Base-by-base conservation (phyloP, 177 flowering plant genomes). In the Telopea speciosissima region DNA sequence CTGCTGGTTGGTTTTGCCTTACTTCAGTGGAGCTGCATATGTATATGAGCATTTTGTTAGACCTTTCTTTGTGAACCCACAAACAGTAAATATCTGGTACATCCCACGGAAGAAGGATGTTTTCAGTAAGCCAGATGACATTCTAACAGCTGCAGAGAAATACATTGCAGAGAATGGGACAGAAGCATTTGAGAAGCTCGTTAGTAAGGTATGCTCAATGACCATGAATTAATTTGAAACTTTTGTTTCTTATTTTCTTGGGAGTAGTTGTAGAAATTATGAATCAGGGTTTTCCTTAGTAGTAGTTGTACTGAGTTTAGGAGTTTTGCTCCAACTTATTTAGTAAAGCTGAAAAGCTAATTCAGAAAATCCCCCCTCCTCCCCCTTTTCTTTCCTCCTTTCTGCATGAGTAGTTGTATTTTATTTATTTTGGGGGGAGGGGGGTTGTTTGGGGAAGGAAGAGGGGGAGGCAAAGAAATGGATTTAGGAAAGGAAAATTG, bases 1-100 rank as follows among this genome's bases (percentile, higher is more conserved):
- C 22, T 90, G 95, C 81, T 94, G 98, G 98, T 78, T 94, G 81
- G 95, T 94, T 21, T 73, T 92, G 40, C 98, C 98, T 3, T 78
- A 87, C 66, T 94, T 94, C 85, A 87, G 80, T 75, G 98, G 98
- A 0, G 97, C 97, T 66, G 88, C 97, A 1, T 83, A 92, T 77
- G 93, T 94, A 0, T 92, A 94, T 66, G 73, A 83, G 75, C 83
- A 77, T 71, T 92, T 76, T 69, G 78, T 92, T n/a, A 83, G 96
- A 64, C 93, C 97, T 13, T 78, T 81, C 74, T 88, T 84, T 71
- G 74, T 80, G 80, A 87, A 88, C 74, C 87, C 88, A 2, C 85
- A 79, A 65, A 77, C 77, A 42, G 68, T 83, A 33, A 81, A 78
- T 59, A 80, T 90, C 7, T 89, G 96, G 96, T 86, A 88, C 40